Conservation (phyloP, 1,284 basidiomycete genomes). For the Apiotrichum montevideense region DNA sequence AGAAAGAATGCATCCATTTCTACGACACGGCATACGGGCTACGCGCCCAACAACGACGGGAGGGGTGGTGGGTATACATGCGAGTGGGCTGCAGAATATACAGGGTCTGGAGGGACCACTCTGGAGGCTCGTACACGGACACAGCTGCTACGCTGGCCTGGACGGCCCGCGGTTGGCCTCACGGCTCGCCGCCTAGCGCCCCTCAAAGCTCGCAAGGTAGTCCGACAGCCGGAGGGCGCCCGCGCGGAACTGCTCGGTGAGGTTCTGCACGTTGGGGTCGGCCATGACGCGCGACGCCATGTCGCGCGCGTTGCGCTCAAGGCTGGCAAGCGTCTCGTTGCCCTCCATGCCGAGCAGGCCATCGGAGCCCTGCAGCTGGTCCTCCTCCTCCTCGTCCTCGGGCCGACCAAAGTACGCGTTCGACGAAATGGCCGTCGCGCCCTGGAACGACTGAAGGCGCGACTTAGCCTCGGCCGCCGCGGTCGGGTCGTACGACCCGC, state of each 20-base stretch:
- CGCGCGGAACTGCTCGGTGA: slow-evolving; percentile 71
- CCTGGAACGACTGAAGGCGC: slow-evolving; percentile 78
- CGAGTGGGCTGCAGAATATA: no score
- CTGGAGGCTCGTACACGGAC: no score
- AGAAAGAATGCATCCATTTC: no score
- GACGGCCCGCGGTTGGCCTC: no score
- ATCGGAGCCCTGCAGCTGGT: slow-evolving; percentile 48
- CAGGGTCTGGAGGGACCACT: no score
- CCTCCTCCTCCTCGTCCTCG: slow-evolving; percentile 54
- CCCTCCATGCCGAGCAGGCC: slow-evolving; percentile 58
- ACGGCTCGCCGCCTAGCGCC: slow-evolving; percentile 1
- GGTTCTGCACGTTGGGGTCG: slow-evolving; percentile 84
- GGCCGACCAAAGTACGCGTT: slow-evolving; percentile 92
- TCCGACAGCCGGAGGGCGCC: slow-evolving; percentile 79
- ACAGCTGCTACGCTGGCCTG: no score
- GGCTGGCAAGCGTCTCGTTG: slow-evolving; percentile 55
- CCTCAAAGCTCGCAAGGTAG: slow-evolving; percentile 57
- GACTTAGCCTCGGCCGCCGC: slow-evolving; percentile 69
- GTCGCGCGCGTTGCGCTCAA: slow-evolving; percentile 76
- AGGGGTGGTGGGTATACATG: no score
- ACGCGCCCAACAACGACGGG: no score
- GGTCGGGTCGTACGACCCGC: slow-evolving; percentile 76
- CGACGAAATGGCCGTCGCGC: slow-evolving; percentile 89
- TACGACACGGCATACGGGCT: no score
- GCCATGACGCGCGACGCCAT: slow-evolving; percentile 69